phyloP scores from a whole-genome alignment of 208 protist genomes.

The Crithidia fasciculata region DNA sequence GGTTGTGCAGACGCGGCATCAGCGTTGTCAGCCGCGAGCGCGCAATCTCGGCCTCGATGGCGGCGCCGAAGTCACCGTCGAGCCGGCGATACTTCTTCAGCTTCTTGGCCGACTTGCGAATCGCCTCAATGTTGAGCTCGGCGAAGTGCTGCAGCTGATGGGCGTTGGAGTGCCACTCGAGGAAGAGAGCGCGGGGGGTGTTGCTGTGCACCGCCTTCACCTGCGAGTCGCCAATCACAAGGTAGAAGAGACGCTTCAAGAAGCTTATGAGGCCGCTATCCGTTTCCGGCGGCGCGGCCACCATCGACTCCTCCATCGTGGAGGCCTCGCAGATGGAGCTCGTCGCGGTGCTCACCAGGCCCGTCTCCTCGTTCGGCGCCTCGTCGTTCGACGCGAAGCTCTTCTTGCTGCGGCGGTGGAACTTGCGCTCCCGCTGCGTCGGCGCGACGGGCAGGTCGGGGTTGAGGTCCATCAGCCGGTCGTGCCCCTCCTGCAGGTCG shows the following conservation, averaged over 20 bases:
- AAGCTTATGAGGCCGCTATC: conserved; percentile 36
- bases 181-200: conserved; percentile 75
- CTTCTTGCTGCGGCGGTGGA: conserved; percentile 59
- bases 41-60: conserved; percentile 78
- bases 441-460: conserved; percentile 47
- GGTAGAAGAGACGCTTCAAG: conserved; percentile 73
- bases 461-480: conserved; percentile 71
- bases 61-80: conserved; percentile 72
- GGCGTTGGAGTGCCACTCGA: conserved; percentile 90
- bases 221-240: conserved; percentile 84
- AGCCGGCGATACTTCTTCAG: conserved; percentile 82
- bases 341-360: conserved; percentile 23
- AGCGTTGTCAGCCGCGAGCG: conserved; percentile 75
- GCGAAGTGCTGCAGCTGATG: conserved; percentile 91
- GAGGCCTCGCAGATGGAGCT: conserved; percentile 48
- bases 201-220: conserved; percentile 60
- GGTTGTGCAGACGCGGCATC: conserved; percentile 70
- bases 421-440: conserved; percentile 39
- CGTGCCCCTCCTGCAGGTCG: conserved; percentile 75
- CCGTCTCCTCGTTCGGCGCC: conserved; percentile 43
- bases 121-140: conserved; percentile 87
- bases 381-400: conserved; percentile 11
- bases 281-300: conserved; percentile 8
- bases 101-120: conserved; percentile 90
- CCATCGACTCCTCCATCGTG: conserved; percentile 23